Evolutionary conservation across 2,329 filamentous ascomycete genomes (phyloP).

Genomic region (Fonsecaea nubica): DNA sequence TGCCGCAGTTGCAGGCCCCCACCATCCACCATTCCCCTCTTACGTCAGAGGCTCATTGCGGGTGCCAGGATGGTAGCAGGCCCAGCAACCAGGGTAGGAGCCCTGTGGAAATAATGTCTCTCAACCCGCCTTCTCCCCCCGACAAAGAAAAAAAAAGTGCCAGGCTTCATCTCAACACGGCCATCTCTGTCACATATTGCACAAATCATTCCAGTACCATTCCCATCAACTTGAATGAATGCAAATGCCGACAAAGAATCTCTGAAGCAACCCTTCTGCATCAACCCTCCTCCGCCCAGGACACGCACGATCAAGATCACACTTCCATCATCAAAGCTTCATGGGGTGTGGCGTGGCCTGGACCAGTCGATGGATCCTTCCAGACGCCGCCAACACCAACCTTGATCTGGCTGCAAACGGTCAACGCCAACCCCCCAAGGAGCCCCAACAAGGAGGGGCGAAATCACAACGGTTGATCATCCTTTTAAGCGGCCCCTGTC

Average conservation of each 20-base stretch:
- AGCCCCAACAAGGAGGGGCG: neutral
- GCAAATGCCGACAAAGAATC: no score
- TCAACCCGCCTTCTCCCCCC: no score
- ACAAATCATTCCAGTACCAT: no score
- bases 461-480: conserved; percentile 22
- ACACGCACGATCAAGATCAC: neutral
- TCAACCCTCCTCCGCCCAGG: neutral
- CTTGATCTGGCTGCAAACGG: neutral
- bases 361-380: conserved; percentile 23
- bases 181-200: no score
- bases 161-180: no score
- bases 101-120: no score
- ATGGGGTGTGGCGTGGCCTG: conserved; percentile 13
- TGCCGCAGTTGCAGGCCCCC: neutral
- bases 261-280: neutral
- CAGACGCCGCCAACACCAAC: conserved; percentile 16
- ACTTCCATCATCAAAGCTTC: conserved; percentile 5
- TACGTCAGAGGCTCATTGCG: neutral
- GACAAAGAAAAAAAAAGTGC: no score
- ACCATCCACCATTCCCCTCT: neutral
- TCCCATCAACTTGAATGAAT: no score
- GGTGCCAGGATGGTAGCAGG: neutral
- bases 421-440: neutral
- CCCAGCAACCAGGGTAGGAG: neutral
- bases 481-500: conserved; percentile 18